A percentile compares a stretch with the other conserved stretches of the same genome.
Evolutionary conservation across 2,329 filamentous ascomycete species (phyloP).

Genomic region (Thelonectria olida): DNA sequence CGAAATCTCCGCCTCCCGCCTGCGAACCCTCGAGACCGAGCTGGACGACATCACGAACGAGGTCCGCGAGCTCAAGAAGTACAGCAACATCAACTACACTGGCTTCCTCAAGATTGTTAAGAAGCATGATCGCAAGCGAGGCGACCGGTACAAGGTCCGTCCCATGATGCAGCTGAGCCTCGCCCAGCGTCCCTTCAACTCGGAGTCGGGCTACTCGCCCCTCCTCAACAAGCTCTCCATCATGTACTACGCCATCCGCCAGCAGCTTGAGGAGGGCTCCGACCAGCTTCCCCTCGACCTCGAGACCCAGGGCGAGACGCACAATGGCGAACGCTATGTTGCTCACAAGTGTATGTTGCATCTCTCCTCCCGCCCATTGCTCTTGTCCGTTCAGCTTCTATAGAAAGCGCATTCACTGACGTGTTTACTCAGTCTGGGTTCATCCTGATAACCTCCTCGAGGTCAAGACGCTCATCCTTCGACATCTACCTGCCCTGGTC

Average conservation of each 20-base stretch:
- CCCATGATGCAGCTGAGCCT: constrained; percentile 92
- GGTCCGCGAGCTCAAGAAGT: constrained; percentile 92
- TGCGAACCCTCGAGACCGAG: constrained; percentile 79
- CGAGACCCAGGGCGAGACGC: constrained; percentile 63
- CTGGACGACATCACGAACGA: constrained; percentile 90
- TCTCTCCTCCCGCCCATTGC: neutral
- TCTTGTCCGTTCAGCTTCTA: no score
- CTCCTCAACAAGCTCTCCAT: constrained; percentile 90
- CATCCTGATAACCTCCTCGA: constrained; percentile 95
- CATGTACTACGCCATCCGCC: constrained; percentile 94
- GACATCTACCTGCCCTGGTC: constrained; percentile 88
- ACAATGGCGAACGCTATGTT: constrained; percentile 77
- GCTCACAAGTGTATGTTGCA: constrained; percentile 80
- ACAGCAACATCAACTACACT: constrained; percentile 96
- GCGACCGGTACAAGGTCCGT: constrained; percentile 84
- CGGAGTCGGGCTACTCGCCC: constrained; percentile 87
- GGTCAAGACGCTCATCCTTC: constrained; percentile 94
- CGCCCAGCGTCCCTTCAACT: constrained; percentile 91
- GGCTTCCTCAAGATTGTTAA: constrained; percentile 98
- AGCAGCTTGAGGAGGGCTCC: constrained; percentile 73
- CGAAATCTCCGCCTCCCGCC: constrained; percentile 58
- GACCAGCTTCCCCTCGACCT: constrained; percentile 55
- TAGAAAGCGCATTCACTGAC: constrained; percentile 14
- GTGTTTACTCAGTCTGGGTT: constrained; percentile 76
- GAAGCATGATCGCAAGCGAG: constrained; percentile 96